Base-by-base conservation (phyloP, 73 alveolate species). In the Strombidium stylifer region DNA sequence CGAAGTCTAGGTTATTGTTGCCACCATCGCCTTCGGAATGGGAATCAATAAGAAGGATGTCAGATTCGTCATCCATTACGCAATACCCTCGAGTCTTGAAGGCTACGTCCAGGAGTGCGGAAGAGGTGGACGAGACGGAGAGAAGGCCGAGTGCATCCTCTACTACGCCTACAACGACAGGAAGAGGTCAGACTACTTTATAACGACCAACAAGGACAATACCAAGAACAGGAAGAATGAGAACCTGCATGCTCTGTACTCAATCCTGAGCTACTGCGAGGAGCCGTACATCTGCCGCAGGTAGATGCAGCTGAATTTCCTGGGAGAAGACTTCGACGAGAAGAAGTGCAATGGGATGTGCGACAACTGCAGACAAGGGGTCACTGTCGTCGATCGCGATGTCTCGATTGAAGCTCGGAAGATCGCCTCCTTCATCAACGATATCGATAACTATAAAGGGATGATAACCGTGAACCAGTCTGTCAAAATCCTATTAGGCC, bases 11-110 rank as follows among this genome's bases (percentile, higher is more conserved):
- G 93, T 97, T 25, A 87, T 97, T 14, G 96, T 96, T 5, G 99
- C 99, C 7, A 97, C 99, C 20, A 88, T 97, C 16, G 99, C 99
- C 51, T 97, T 97, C 62, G 99, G 99, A 36, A 96, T 97, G 99
- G 99, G 99, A 45, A 97, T 97, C 28, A 96, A 96, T 78, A 97
- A 97, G 85, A 78, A 85, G 55, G 99, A 97, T 81, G 99, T 95
- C 51, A 84, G 99, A 73, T 97, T 94, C 78, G 97, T 97, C 11
- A 97, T 97, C 30, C 99, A 97, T 69, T 88, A 77, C 86, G 90
- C 96, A 30, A 74, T 97, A 72, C 98, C 99, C 2, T 85, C 86
- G 56, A 82, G 96, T 27, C 81, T 96, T 28, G 99, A 96, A 74
- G 72, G 87, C 4, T 94, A 78, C 30, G 72, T 68, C n/a, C 95